Evolutionary conservation across 2,329 filamentous ascomycete species (phyloP).

Genomic region (Magnaporthiopsis incrustans): DNA sequence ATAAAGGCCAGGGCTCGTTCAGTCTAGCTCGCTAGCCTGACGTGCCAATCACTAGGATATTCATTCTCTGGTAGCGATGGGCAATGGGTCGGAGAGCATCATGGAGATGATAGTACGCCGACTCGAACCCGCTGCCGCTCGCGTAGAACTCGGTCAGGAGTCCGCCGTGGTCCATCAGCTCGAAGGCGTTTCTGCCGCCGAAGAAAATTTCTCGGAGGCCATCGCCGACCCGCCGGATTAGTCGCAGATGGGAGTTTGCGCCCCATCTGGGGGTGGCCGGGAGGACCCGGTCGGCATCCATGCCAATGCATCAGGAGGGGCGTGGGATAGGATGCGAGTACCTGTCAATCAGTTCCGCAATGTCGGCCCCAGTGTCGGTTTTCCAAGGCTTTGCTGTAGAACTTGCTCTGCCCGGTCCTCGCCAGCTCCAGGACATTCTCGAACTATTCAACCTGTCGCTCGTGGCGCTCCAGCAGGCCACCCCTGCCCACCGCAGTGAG

Average conservation of each 20-base stretch:
- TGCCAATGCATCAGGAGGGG: not conserved
- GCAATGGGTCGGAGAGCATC: too few relatives aligned
- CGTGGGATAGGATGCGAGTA: not conserved
- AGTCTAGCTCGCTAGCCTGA: too few relatives aligned
- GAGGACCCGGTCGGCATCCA: not conserved
- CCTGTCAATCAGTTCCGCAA: not conserved
- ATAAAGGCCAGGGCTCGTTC: too few relatives aligned
- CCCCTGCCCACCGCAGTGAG: not conserved
- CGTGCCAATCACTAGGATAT: too few relatives aligned
- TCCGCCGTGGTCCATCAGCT: conserved; percentile 23
- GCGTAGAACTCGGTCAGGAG: conserved; percentile 13
- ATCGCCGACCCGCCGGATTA: conserved; percentile 10
- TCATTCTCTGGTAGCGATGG: too few relatives aligned
- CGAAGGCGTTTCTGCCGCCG: conserved; percentile 16
- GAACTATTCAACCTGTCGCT: not conserved
- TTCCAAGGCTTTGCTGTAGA: not conserved
- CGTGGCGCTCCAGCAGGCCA: not conserved
- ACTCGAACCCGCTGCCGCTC: too few relatives aligned
- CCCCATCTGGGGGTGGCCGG: conserved; percentile 4
- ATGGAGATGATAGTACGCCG: too few relatives aligned
- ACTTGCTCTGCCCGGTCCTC: too few relatives aligned
- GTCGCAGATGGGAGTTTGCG: conserved; percentile 10
- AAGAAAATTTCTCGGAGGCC: conserved; percentile 10
- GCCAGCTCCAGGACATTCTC: not conserved
- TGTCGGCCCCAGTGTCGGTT: not conserved